Conservation (phyloP, 2,329 filamentous ascomycete genomes). For the Tolypocladium amazonense region DNA sequence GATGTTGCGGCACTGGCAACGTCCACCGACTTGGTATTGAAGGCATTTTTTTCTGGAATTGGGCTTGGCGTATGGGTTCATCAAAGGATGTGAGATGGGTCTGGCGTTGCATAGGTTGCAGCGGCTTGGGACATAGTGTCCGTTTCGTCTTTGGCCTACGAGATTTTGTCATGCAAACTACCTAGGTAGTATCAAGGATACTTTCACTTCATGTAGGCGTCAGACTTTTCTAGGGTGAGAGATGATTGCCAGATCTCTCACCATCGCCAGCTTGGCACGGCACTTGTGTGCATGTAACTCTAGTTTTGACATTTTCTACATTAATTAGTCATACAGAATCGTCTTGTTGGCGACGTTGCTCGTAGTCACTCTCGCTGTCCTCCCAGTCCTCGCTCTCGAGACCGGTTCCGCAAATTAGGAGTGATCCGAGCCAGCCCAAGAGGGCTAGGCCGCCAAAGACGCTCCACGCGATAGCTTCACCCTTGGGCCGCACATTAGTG, state of each 20-base stretch:
- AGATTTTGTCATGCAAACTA: not conserved
- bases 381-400: slow-evolving; percentile 49
- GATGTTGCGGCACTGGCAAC: slow-evolving; percentile 60
- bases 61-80: not conserved
- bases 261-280: not conserved
- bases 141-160: not conserved
- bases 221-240: not conserved
- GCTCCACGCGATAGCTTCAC: slow-evolving; percentile 77
- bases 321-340: not conserved
- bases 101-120: not conserved
- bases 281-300: not conserved
- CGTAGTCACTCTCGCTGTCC: slow-evolving; percentile 18
- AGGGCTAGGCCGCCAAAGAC: slow-evolving; percentile 77
- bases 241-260: not conserved
- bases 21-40: slow-evolving; percentile 45
- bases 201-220: too few species aligned
- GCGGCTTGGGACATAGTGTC: not conserved
- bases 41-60: not conserved
- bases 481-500: slow-evolving; percentile 62
- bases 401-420: slow-evolving; percentile 58
- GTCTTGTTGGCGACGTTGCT: not conserved
- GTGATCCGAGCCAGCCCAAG: slow-evolving; percentile 67
- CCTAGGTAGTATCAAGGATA: not conserved
- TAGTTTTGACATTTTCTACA: not conserved
- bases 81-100: not conserved